A percentile compares a stretch with the other conserved stretches of the same genome.
Conservation (phyloP, 1,139 yeast genomes). For the Pneumocystis carinii region DNA sequence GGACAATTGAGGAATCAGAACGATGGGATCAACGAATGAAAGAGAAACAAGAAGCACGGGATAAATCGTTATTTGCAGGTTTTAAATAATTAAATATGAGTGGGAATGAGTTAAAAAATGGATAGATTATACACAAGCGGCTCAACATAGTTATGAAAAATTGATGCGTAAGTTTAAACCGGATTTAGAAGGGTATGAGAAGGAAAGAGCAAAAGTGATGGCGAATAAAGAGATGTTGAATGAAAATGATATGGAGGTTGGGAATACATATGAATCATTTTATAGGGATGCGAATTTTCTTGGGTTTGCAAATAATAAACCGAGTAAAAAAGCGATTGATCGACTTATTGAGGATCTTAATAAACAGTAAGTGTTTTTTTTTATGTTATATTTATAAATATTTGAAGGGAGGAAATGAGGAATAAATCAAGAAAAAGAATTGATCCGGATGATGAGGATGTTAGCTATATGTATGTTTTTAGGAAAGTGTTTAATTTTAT, state of each 20-base stretch:
- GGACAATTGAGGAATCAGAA: constrained; percentile 55
- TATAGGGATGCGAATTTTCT: constrained; percentile 13
- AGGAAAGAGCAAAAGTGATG: constrained; percentile 20
- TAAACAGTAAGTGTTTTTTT: constrained; percentile 23
- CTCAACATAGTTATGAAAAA: constrained; percentile 29
- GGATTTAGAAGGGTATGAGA: constrained; percentile 32
- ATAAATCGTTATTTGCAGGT: constrained; percentile 17
- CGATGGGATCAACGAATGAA: constrained; percentile 41
- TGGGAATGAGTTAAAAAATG: neutral
- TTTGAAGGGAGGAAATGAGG: constrained; percentile 21
- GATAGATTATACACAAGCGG: constrained; percentile 15
- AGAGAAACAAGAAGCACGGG: constrained; percentile 17
- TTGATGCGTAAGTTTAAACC: constrained; percentile 30
- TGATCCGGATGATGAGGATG: constrained; percentile 28
- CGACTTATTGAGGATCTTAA: constrained; percentile 29
- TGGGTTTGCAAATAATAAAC: constrained; percentile 22
- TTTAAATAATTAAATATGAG: neutral
- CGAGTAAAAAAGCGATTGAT: constrained; percentile 29
- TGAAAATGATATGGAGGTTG: constrained; percentile 12
- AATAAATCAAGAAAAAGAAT: constrained; percentile 24
- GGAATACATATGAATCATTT: constrained; percentile 1
- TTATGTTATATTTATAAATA: neutral
- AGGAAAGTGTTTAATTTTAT: neutral
- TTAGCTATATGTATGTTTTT: constrained; percentile 25
- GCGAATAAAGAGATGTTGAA: constrained; percentile 13